Evolutionary conservation across 2,329 filamentous ascomycete species (phyloP).

Genomic region (Claviceps paspali): DNA sequence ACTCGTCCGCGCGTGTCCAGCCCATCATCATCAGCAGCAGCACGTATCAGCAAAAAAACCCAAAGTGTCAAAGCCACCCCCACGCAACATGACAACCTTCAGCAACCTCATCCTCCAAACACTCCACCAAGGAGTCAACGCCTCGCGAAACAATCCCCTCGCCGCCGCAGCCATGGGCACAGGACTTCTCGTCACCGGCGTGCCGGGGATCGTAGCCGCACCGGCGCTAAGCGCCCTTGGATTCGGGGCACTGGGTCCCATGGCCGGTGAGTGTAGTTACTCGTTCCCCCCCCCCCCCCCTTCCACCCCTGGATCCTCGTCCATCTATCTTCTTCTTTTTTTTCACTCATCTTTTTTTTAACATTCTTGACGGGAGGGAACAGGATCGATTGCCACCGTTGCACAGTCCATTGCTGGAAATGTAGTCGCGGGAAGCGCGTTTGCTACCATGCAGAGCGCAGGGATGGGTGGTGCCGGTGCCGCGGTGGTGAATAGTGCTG

Average conservation of each 20-base stretch:
- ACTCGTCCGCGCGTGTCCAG: too few relatives aligned
- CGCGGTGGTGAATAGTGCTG: slow-evolving; percentile 8
- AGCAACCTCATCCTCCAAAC: too few relatives aligned
- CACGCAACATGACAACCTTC: too few relatives aligned
- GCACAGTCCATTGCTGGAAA: slow-evolving; percentile 16
- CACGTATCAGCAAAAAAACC: too few relatives aligned
- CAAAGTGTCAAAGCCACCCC: too few relatives aligned
- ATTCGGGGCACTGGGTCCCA: too few relatives aligned
- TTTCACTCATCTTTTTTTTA: neutral
- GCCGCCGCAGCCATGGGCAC: neutral
- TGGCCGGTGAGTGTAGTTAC: too few relatives aligned
- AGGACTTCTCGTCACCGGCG: neutral
- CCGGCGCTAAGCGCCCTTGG: neutral
- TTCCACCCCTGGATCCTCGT: too few relatives aligned
- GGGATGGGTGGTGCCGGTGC: slow-evolving; percentile 15
- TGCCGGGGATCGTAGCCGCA: neutral
- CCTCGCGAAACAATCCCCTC: neutral
- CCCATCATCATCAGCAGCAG: too few relatives aligned
- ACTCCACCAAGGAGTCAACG: too few relatives aligned
- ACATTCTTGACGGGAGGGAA: too few relatives aligned
- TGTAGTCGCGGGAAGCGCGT: slow-evolving; percentile 10
- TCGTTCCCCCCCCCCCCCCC: too few relatives aligned
- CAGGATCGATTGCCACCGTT: neutral
- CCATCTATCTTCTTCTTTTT: neutral
- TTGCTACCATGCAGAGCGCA: slow-evolving; percentile 19